Evolutionary conservation across 73 alveolate genomes (phyloP).

Genomic region (Tetrahymena thermophila): DNA sequence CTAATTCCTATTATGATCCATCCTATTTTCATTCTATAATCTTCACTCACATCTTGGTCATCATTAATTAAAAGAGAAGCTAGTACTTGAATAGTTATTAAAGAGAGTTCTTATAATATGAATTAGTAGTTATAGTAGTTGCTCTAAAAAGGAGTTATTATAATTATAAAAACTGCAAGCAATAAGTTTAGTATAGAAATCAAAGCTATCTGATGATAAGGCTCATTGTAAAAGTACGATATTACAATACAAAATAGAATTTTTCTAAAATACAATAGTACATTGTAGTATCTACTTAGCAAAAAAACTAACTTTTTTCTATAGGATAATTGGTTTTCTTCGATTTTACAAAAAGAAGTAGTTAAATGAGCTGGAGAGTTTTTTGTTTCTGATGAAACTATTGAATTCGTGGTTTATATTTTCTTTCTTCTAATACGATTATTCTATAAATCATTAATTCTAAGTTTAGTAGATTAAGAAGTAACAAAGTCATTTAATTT

Average conservation of each 20-base stretch:
- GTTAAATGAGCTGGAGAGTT: background rate
- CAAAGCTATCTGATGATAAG: background rate
- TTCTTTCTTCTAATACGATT: too few relatives aligned
- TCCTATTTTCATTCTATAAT: background rate
- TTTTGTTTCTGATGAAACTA: background rate
- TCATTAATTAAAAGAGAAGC: background rate
- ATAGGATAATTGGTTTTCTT: background rate
- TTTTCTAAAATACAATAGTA: background rate
- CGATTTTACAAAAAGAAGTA: background rate
- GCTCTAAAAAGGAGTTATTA: background rate
- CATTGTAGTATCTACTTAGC: background rate
- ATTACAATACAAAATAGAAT: background rate
- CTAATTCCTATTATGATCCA: background rate
- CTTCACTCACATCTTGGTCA: background rate
- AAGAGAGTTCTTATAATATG: background rate
- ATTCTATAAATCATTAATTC: too few relatives aligned
- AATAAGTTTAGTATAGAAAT: background rate
- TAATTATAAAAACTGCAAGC: too few relatives aligned
- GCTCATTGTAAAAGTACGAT: background rate
- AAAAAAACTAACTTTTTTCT: background rate
- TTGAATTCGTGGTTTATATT: too few relatives aligned
- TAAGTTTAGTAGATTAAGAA: too few relatives aligned
- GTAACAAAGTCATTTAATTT: too few relatives aligned
- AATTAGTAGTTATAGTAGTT: too few relatives aligned
- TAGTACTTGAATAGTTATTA: too few relatives aligned